Conservation (phyloP, 2,329 filamentous ascomycete species). For the Hypoxylon sp. region DNA sequence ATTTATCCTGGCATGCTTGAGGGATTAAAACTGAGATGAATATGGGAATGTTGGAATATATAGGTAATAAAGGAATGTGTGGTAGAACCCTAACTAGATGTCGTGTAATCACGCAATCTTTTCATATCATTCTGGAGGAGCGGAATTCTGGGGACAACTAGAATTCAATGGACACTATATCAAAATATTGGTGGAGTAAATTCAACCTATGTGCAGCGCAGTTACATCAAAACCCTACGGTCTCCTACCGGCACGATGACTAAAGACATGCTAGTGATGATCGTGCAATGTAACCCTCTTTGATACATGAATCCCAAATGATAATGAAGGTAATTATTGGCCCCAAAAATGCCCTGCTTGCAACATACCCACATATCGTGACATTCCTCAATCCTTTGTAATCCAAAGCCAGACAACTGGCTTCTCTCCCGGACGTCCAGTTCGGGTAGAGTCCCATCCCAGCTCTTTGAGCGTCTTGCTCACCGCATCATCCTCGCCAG, state of each 20-base stretch:
- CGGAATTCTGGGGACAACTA: background rate
- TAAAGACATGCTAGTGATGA: background rate
- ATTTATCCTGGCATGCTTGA: background rate
- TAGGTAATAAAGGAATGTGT: background rate
- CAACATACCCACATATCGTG: background rate
- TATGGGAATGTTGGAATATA: background rate
- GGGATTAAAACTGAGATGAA: background rate
- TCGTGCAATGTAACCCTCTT: background rate
- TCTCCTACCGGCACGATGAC: background rate
- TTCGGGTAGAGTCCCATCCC: conserved; percentile 70
- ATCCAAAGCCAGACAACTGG: conserved; percentile 74
- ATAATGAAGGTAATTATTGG: background rate
- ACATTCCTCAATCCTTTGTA: conserved; percentile 61
- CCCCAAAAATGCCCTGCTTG: background rate
- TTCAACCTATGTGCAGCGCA: conserved; percentile 11
- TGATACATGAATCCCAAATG: background rate
- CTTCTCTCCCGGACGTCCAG: conserved; percentile 63
- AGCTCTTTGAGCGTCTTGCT: conserved; percentile 67
- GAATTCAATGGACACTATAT: background rate
- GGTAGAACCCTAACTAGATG: background rate
- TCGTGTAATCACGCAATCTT: background rate
- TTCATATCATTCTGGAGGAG: background rate
- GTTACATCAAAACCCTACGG: background rate
- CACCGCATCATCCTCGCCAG: conserved; percentile 65
- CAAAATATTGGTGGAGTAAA: background rate